Percentiles rank a stretch among this genome's conserved stretches.
phyloP scores from a whole-genome alignment of 192 early-diverging fungal species.

The Mortierella alpina region DNA sequence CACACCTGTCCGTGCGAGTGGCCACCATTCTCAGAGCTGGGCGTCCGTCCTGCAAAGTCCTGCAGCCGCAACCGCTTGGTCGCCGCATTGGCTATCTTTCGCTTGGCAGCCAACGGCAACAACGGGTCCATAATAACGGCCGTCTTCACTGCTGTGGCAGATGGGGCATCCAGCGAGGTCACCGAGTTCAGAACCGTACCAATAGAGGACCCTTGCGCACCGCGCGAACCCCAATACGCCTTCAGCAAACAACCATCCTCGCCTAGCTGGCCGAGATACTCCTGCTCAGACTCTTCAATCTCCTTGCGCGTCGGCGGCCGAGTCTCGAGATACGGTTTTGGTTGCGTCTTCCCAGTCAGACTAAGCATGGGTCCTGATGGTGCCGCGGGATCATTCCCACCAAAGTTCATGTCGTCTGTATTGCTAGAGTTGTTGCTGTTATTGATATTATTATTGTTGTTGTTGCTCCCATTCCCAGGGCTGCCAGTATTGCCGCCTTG shows the following conservation, averaged over 20 bases:
- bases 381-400: background rate
- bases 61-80: constrained; percentile 37
- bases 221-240: constrained; percentile 47
- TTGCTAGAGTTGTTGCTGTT: constrained; percentile 6
- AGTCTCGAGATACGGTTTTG: constrained; percentile 39
- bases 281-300: constrained; percentile 30
- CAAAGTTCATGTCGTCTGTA: constrained; percentile 27
- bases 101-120: constrained; percentile 8
- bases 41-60: constrained; percentile 49
- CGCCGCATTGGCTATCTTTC: constrained; percentile 14
- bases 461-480: background rate
- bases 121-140: background rate
- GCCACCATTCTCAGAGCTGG: constrained; percentile 35
- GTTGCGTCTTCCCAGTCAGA: constrained; percentile 43
- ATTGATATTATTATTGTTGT: constrained; percentile 8
- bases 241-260: constrained; percentile 48
- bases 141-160: background rate
- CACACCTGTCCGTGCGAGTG: background rate
- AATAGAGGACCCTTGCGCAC: constrained; percentile 34
- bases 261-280: constrained; percentile 31
- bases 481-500: background rate
- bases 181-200: constrained; percentile 30
- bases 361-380: constrained; percentile 22
- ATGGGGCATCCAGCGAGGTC: constrained; percentile 28
- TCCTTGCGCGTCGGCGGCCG: constrained; percentile 38